Evolutionary conservation across 352 stramenopile species (phyloP).

Genomic region (Achlya hypogyna): DNA sequence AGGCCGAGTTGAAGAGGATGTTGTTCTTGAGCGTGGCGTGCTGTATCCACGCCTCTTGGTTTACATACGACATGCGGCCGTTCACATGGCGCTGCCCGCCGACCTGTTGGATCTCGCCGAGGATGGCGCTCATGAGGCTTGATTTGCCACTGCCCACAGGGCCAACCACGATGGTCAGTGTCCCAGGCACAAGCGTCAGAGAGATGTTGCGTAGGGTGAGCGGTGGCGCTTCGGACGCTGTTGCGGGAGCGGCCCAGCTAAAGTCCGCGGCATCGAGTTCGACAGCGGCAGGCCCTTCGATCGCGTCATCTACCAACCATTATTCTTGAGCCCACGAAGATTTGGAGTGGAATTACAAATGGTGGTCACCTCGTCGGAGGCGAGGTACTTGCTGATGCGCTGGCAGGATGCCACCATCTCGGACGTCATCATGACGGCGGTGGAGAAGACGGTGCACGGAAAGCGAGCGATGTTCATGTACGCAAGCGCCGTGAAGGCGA

Average conservation of each 20-base stretch:
- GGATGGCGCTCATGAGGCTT: slow-evolving; percentile 57
- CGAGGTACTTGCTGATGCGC: slow-evolving; percentile 37
- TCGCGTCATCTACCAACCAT: not conserved
- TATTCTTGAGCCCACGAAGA: not conserved
- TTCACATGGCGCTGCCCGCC: slow-evolving; percentile 25
- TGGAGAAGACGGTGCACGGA: slow-evolving; percentile 45
- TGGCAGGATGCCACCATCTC: slow-evolving; percentile 35
- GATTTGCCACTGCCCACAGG: slow-evolving; percentile 56
- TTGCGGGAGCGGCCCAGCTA: slow-evolving; percentile 21
- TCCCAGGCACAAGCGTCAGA: slow-evolving; percentile 52
- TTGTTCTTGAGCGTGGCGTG: slow-evolving; percentile 30
- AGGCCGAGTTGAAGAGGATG: slow-evolving; percentile 30
- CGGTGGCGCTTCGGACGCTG: slow-evolving; percentile 14
- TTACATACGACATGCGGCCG: slow-evolving; percentile 25
- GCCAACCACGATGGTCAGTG: slow-evolving; percentile 51
- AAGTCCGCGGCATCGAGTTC: slow-evolving; percentile 26
- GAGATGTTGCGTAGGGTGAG: slow-evolving; percentile 45
- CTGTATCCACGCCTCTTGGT: slow-evolving; percentile 34
- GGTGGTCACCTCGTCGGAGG: slow-evolving; percentile 29
- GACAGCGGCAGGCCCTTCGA: not conserved
- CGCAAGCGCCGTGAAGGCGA: slow-evolving; percentile 42
- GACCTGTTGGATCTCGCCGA: slow-evolving; percentile 88
- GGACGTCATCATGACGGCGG: slow-evolving; percentile 33
- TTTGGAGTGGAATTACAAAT: not conserved
- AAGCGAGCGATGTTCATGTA: slow-evolving; percentile 46